These are phyloP conservation scores for Boeremia lycopersici DNA, from an alignment of 2,329 filamentous ascomycete genomes.

Conservation along the genomic window DNA sequence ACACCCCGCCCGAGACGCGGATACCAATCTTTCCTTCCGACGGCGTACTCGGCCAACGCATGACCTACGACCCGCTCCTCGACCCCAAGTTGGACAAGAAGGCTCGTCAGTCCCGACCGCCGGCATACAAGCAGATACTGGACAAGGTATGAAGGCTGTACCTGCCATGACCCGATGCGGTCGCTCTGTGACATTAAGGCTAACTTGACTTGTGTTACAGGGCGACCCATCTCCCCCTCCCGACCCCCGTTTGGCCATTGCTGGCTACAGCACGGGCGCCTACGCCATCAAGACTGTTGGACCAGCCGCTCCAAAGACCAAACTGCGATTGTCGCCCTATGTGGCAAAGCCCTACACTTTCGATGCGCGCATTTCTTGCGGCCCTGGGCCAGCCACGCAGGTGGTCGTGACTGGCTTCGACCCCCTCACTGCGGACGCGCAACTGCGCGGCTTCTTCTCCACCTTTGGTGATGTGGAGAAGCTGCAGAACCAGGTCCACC, in stretches of 20 bases:
- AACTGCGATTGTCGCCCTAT: conserved; percentile 74
- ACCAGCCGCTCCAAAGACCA: conserved; percentile 69
- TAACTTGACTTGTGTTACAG: conserved; percentile 58
- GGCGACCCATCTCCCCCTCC: conserved; percentile 78
- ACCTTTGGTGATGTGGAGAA: conserved; percentile 86
- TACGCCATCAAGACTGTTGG: conserved; percentile 59
- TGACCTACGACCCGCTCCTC: conserved; percentile 67
- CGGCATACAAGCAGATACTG: conserved; percentile 60
- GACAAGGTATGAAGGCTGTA: conserved; percentile 50
- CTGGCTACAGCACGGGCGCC: conserved; percentile 62
- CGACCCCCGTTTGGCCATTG: conserved; percentile 79
- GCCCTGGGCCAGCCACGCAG: conserved; percentile 86
- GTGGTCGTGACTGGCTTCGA: conserved; percentile 97
- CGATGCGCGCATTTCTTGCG: conserved; percentile 82
- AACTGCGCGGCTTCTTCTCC: conserved; percentile 76
- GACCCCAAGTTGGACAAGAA: conserved; percentile 63
- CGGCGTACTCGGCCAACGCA: conserved; percentile 63
- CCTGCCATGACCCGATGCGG: conserved; percentile 40
- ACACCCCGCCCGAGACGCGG: conserved; percentile 51
- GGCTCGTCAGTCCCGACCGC: conserved; percentile 51
- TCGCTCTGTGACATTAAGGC: conserved; percentile 50
- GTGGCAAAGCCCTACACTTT: conserved; percentile 80
- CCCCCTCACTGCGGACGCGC: conserved; percentile 79
- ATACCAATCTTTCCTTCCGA: conserved; percentile 58
- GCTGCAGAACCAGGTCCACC: conserved; percentile 93